Conservation (phyloP, 1,284 basidiomycete species). For the Austroboletus olivaceoglutinosus region DNA sequence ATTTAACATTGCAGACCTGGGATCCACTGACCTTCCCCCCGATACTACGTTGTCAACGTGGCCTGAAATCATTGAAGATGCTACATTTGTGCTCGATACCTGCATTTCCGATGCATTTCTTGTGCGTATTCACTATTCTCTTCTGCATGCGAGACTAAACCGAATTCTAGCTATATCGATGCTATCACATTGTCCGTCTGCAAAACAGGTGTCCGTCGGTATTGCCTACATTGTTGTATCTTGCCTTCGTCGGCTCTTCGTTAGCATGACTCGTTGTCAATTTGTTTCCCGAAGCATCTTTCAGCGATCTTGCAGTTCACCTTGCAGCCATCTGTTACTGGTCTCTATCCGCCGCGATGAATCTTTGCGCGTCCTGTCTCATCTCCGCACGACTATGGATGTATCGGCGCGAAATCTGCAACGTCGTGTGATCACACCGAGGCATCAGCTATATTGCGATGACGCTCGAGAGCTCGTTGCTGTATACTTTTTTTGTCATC, state of each 20-base stretch:
- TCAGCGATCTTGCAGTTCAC: conserved; percentile 17
- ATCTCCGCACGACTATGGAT: conserved; percentile 17
- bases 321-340: conserved; percentile 14
- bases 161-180: conserved; percentile 21
- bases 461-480: conserved; percentile 24
- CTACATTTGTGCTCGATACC: conserved; percentile 20
- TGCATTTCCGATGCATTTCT: conserved; percentile 27
- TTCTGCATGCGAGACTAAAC: neutral
- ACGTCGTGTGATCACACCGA: conserved; percentile 8
- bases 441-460: conserved; percentile 19
- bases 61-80: conserved; percentile 10
- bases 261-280: conserved; percentile 15
- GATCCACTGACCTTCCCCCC: too few species aligned
- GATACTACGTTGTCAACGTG: conserved; percentile 19
- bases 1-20: too few species aligned
- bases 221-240: conserved; percentile 10
- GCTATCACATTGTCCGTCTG: conserved; percentile 17
- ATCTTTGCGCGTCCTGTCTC: conserved; percentile 10
- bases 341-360: conserved; percentile 17
- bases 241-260: conserved; percentile 15
- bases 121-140: conserved; percentile 6
- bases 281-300: conserved; percentile 4
- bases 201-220: conserved; percentile 1
- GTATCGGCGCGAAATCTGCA: conserved; percentile 11
- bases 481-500: conserved; percentile 17